These are phyloP conservation scores for Meira nashicola DNA, from an alignment of 1,284 basidiomycete species.

Conservation along the genomic window DNA sequence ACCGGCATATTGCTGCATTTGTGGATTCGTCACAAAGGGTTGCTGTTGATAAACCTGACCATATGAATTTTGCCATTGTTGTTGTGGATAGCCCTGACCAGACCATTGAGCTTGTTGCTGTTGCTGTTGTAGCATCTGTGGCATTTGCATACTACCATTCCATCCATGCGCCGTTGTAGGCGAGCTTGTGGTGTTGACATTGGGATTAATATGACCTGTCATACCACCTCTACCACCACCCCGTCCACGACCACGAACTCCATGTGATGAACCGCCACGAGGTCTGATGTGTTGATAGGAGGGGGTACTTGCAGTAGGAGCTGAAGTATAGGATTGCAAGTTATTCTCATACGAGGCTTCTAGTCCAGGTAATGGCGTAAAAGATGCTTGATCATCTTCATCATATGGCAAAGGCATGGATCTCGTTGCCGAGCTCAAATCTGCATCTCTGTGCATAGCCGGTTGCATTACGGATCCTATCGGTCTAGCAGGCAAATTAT, in stretches of 20 bases:
- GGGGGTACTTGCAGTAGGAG: no score
- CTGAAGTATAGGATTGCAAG: no score
- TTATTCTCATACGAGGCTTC: no score
- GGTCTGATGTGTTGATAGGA: no score
- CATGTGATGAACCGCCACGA: no score
- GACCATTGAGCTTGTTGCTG: not conserved
- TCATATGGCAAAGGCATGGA: no score
- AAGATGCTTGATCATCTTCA: no score
- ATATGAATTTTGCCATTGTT: not conserved
- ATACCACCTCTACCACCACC: not conserved
- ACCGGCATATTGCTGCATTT: not conserved
- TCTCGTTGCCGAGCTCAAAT: no score
- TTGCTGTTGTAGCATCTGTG: not conserved
- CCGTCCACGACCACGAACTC: not conserved
- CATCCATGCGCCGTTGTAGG: not conserved
- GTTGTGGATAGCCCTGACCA: not conserved
- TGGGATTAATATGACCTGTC: not conserved
- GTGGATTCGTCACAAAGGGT: not conserved
- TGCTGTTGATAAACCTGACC: not conserved
- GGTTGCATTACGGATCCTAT: not conserved
- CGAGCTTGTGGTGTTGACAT: not conserved
- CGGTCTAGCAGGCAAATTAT: slow-evolving; percentile 3
- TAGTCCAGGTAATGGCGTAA: no score
- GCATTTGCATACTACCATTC: not conserved
- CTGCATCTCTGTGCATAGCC: slow-evolving; percentile 8